phyloP scores from a whole-genome alignment of 495 filamentous ascomycete species.

The Hyaloscypha finlandica region DNA sequence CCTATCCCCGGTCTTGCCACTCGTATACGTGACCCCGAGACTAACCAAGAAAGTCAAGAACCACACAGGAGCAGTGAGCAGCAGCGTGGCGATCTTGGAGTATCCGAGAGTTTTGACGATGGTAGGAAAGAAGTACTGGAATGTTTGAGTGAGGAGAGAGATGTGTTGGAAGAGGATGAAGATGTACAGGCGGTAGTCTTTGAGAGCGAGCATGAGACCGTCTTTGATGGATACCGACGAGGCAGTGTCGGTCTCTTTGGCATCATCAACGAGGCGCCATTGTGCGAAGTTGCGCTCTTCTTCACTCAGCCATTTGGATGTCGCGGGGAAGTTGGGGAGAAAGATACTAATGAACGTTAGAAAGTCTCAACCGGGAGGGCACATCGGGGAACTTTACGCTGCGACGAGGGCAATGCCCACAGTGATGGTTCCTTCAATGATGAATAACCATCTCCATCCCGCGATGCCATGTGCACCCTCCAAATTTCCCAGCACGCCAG shows the following conservation, averaged over 20 bases:
- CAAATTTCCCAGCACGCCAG: conserved; percentile 41
- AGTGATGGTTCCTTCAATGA: conserved; percentile 41
- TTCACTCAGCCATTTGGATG: conserved; percentile 25
- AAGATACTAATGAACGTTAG: conserved; percentile 25
- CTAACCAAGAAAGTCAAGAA: conserved; percentile 28
- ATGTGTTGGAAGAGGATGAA: conserved; percentile 31
- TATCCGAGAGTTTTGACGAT: conserved; percentile 35
- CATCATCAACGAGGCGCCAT: conserved; percentile 18
- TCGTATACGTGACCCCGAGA: conserved; percentile 26
- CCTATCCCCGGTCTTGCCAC: conserved; percentile 18
- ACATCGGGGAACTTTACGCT: conserved; percentile 1
- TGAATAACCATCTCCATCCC: conserved; percentile 48
- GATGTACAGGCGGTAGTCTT: conserved; percentile 22
- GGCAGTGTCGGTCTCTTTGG: conserved; percentile 26
- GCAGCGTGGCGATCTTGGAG: conserved; percentile 38
- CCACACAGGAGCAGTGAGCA: conserved; percentile 35
- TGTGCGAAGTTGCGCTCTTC: conserved; percentile 26
- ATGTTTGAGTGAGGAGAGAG: conserved; percentile 29
- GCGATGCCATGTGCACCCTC: conserved; percentile 50
- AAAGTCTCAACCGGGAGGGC: not conserved
- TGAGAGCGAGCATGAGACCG: conserved; percentile 29
- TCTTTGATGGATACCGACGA: conserved; percentile 18
- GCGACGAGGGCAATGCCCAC: conserved; percentile 31
- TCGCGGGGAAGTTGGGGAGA: conserved; percentile 36
- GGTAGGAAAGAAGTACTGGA: conserved; percentile 35